Percentiles rank a stretch among this genome's conserved stretches.
phyloP scores from a whole-genome alignment of 108 stramenopile species.

The Nitzschia sp. region DNA sequence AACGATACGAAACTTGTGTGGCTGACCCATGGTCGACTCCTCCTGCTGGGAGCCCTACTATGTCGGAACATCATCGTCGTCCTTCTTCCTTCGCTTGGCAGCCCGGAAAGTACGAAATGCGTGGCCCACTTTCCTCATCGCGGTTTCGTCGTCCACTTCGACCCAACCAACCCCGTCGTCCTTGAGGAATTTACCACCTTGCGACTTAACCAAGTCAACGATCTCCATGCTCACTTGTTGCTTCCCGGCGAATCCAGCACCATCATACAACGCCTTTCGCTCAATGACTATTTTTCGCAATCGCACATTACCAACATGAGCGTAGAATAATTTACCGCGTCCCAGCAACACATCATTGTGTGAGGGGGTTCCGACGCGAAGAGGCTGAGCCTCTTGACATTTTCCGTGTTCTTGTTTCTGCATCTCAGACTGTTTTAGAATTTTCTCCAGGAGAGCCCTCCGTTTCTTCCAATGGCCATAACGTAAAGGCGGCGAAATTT shows the following conservation, averaged over 20 bases:
- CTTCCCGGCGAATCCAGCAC: slow-evolving; percentile 16
- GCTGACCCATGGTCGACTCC: too few relatives aligned
- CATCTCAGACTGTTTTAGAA: neutral
- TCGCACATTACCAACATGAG: slow-evolving; percentile 23
- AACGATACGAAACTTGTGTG: too few relatives aligned
- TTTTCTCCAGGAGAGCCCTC: neutral
- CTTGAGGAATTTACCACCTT: slow-evolving; percentile 1
- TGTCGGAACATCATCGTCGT: too few relatives aligned
- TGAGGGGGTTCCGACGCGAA: slow-evolving; percentile 2
- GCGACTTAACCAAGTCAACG: slow-evolving; percentile 9
- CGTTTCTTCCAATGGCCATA: neutral
- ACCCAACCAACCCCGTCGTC: slow-evolving; percentile 17
- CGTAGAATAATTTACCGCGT: slow-evolving; percentile 16
- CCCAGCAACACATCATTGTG: slow-evolving; percentile 26
- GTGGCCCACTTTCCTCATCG: neutral
- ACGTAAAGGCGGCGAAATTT: neutral
- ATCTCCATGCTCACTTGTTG: slow-evolving; percentile 19
- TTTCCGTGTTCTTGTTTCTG: neutral
- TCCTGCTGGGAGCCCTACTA: too few relatives aligned
- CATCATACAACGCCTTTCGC: slow-evolving; percentile 8
- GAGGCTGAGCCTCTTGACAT: neutral
- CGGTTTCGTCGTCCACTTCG: slow-evolving; percentile 7
- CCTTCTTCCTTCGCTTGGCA: too few relatives aligned
- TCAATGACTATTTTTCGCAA: slow-evolving; percentile 14
- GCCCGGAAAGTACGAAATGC: slow-evolving; percentile 2